Evolutionary conservation across 140 eudicot species (phyloP).

Genomic region (Cichorium intybus): DNA sequence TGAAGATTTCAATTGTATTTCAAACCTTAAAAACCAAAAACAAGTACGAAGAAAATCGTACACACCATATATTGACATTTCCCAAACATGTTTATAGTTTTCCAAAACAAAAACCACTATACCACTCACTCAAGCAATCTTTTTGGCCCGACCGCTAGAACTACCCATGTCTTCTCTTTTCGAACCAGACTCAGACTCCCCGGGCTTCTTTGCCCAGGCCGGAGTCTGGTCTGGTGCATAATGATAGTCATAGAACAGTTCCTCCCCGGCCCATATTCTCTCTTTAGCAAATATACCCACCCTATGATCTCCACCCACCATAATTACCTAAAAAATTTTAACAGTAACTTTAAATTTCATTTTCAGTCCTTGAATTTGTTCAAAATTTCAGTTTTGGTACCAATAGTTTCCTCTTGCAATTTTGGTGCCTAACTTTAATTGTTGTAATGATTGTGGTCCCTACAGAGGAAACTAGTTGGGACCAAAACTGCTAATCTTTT

Average conservation of each 20-base stretch:
- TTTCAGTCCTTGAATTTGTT: not conserved
- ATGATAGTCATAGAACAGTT: slow-evolving; percentile 81
- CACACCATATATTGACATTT: not conserved
- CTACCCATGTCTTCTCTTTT: slow-evolving; percentile 52
- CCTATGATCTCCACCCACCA: slow-evolving; percentile 98
- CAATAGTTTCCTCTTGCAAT: too few species aligned
- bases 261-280: slow-evolving; percentile 71
- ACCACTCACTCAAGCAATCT: slow-evolving; percentile 43
- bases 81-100: not conserved
- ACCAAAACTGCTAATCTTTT: not conserved
- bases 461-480: too few species aligned
- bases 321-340: slow-evolving; percentile 68
- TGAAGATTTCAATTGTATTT: too few species aligned
- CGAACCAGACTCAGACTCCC: slow-evolving; percentile 51
- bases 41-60: too few species aligned
- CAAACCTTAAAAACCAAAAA: not conserved
- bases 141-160: slow-evolving; percentile 75
- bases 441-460: too few species aligned
- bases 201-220: slow-evolving; percentile 88
- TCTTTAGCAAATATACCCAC: slow-evolving; percentile 94
- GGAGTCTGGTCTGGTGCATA: slow-evolving; percentile 85
- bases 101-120: not conserved
- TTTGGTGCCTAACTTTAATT: too few species aligned
- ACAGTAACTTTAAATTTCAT: not conserved
- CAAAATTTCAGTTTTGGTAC: not conserved